Percentiles rank a stretch among this genome's conserved stretches.
phyloP scores from a whole-genome alignment of 164 flowering plant genomes.

The Akebia trifoliata region DNA sequence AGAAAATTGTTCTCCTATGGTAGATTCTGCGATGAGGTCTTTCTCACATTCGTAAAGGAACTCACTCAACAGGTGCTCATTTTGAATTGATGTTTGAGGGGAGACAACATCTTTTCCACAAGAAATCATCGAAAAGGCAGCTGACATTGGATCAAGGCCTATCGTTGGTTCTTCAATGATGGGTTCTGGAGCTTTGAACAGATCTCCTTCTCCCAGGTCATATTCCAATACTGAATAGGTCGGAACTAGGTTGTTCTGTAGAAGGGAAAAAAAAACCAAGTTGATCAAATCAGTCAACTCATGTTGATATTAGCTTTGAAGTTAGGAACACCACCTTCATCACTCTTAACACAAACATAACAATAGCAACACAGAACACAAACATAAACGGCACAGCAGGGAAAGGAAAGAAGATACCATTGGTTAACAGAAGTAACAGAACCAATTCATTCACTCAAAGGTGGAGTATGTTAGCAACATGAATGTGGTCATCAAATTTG shows the following conservation, averaged over 20 bases:
- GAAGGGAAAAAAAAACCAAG: conserved; percentile 8
- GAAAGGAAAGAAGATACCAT: no score
- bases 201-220: conserved; percentile 87
- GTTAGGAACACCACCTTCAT: no score
- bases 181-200: conserved; percentile 83
- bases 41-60: conserved; percentile 72
- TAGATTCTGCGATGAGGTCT: conserved; percentile 65
- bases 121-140: conserved; percentile 79
- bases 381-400: no score
- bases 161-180: conserved; percentile 60
- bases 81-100: conserved; percentile 47
- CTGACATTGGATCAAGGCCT: conserved; percentile 55
- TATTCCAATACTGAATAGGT: conserved; percentile 55
- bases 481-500: no score
- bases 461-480: no score
- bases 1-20: conserved; percentile 39
- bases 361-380: no score
- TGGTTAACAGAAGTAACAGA: no score
- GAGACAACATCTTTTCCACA: conserved; percentile 59
- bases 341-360: no score
- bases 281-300: conserved; percentile 7
- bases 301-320: no score
- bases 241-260: conserved; percentile 38
- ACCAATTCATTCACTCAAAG: no score
- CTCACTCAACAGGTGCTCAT: conserved; percentile 54